Base-by-base conservation (phyloP, 768 basidiomycete species). In the Russula lepida region DNA sequence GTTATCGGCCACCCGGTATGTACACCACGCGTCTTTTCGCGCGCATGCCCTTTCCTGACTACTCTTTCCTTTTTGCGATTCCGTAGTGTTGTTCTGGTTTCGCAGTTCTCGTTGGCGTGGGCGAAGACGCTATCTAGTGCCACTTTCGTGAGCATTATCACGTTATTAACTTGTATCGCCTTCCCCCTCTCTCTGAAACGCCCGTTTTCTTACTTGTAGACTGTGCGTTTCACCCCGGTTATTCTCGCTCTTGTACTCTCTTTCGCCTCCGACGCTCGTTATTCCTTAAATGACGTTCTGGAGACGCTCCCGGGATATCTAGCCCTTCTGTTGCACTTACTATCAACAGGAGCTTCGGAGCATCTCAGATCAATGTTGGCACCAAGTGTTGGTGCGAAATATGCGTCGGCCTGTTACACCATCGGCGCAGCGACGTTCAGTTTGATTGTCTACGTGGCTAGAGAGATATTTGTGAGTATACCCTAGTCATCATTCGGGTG, bases 41-140 rank as follows among this genome's bases (percentile, higher is more conserved):
- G 37, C 33, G 51, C 35, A 37, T 4, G 33, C 35, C 4, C 17
- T 32, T 32, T 39, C 48, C 66, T 37, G 56, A 27, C 56, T 33
- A 17, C 8, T 15, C 4, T 30, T 9, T 32, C 2, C 28, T 33
- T 54, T 17, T n/a, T 12, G 17, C 51, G 39, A 46, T n/a, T 39
- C 37, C 64, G 3, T 59, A 92, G 89, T 54, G 84, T 88, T 33
- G 76, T 88, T 46, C 66, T 90, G 35, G 83, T 91, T 66, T 74
- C 82, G 23, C 85, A 88, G 68, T 87, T 87, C 70, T 84, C 88
- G 6, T 74, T 81, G 25, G 74, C 85, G 46, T 89, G 87, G 86
- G 74, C 85, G 51, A 78, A 79, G 56, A 74, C 81, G 6, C 69
- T 86, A 57, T 67, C 82, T 43, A 77, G 69, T 58, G 74, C 79